Evolutionary conservation across 768 basidiomycete genomes (phyloP).

Genomic region (Coprinopsis marcescibilis): DNA sequence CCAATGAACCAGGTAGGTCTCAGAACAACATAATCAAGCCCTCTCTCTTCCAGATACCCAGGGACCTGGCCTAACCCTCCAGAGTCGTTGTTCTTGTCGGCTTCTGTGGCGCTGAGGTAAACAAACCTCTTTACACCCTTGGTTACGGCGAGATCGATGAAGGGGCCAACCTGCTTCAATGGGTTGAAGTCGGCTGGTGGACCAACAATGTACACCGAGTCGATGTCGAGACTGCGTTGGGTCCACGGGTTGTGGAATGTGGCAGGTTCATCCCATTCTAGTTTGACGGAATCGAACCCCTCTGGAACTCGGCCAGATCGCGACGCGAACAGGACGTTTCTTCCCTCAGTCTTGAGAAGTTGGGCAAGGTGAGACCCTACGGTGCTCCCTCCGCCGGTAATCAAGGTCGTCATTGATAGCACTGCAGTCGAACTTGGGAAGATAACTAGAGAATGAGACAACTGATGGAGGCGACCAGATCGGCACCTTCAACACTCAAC

Average conservation of each 20-base stretch:
- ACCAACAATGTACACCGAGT: constrained; percentile 27
- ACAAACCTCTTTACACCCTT: constrained; percentile 23
- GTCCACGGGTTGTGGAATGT: constrained; percentile 11
- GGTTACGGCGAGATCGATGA: constrained; percentile 19
- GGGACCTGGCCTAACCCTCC: constrained; percentile 23
- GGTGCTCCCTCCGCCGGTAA: constrained; percentile 23
- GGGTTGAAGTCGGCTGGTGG: constrained; percentile 16
- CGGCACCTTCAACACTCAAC: too few species aligned
- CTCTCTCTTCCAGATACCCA: constrained; percentile 25
- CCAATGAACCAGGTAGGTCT: constrained; percentile 35
- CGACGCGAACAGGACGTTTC: constrained; percentile 15
- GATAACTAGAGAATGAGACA: too few species aligned
- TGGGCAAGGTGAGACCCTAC: constrained; percentile 17
- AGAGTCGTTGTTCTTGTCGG: not conserved
- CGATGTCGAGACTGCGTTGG: constrained; percentile 13
- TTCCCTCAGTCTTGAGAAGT: constrained; percentile 13
- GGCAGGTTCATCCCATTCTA: constrained; percentile 30
- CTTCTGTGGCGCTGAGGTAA: constrained; percentile 14
- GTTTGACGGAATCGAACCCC: constrained; percentile 18
- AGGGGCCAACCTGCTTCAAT: constrained; percentile 17
- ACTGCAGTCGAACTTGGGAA: too few species aligned
- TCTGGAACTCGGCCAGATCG: constrained; percentile 17
- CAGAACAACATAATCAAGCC: constrained; percentile 28
- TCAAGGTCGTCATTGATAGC: constrained; percentile 22
- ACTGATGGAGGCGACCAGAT: too few species aligned